Base-by-base conservation (phyloP, 192 early-diverging fungal species). In the Lobosporangium transversale region DNA sequence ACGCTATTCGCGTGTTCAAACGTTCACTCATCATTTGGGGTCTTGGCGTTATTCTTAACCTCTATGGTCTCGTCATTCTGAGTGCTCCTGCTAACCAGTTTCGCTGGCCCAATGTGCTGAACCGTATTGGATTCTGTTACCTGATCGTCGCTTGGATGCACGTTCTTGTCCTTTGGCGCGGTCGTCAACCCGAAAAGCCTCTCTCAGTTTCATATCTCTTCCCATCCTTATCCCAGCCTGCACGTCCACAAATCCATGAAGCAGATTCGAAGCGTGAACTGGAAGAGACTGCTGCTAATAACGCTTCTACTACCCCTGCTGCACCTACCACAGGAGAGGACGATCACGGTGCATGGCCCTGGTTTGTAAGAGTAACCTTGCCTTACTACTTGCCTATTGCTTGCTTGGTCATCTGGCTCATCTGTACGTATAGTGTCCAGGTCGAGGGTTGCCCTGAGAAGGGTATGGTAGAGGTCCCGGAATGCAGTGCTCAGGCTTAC, bases 51-150 rank as follows among this genome's bases (percentile, higher is more conserved):
- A 43, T 81, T 5, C 44, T 84, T 6, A 82, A 84, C 52, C 62
- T 71, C 23, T 74, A 70, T 30, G 73, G 73, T 4, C 53, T 76
- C 3, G 73, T 76, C 17, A 57, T 62, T 27, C 63, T 60, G 23
- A 36, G 61, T 26, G 67, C 57, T 21, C 30, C 30, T 2, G 64
- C 47, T n/a, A 57, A 48, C 29, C 44, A 52, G 37, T 84, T 62
- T 61, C 66, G 85, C 23, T 70, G 75, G 45, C 60, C 79, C 14
- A 82, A 82, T 24, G 84, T 87, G 30, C 29, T 87, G 36, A 82
- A 85, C 45, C 75, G 85, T 29, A 80, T 81, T n/a, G 82, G 79
- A 18, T 70, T 85, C 44, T 82, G 80, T n/a, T 86, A 86, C n/a
- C 21, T 80, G 2, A 35, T 82, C 8, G 66, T 81, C 1, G 75